Base-by-base conservation (phyloP, 179 eudicot genomes). In the Heliamphora pulchella region DNA sequence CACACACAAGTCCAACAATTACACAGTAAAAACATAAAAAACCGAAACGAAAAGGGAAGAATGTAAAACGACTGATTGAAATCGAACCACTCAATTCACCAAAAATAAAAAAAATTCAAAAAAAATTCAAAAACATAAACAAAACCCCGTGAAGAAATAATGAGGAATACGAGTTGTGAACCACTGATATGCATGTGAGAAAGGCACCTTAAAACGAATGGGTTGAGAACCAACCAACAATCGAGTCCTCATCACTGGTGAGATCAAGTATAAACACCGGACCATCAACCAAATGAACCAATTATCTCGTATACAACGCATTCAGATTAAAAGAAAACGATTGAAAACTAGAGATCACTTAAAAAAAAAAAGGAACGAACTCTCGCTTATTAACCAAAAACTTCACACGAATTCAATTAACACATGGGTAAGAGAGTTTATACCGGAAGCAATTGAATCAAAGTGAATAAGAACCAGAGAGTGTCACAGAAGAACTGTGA, bases 401-500 rank as follows among this genome's bases (percentile, higher is more conserved):
- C 0, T 10, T 2, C 31, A 3, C 18, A 46, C 2, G 13, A 70
- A 46, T 39, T 2, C 46, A 14, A 47, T 47, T 8, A 70, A 17
- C 54, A 70, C 8, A n/a, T 70, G 55, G 15, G 74, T 17, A 70
- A 55, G 31, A 70, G 54, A n/a, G 74, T 46, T 47, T 47, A 70
- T 70, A 70, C 74, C 54, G n/a, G 22, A 66, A 70, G 74, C 14
- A 44, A n/a, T 5, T 2, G 31, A 70, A 70, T 47, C 20, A 13
- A 18, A 70, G 22, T 13, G 31, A 46, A 15, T 5, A 44, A 4
- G 10, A 46, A 68, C 47, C 18, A 31, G 51, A 68, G 51, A 15
- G 58, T 11, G 58, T 54, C 58, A 54, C 10, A 54, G 10, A 54
- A 54, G 13, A 54, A 54, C 58, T 8, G 2, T 54, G 58, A 2